Base-by-base conservation (phyloP, 371 early-diverging fungal species). In the Massospora cicadina region DNA sequence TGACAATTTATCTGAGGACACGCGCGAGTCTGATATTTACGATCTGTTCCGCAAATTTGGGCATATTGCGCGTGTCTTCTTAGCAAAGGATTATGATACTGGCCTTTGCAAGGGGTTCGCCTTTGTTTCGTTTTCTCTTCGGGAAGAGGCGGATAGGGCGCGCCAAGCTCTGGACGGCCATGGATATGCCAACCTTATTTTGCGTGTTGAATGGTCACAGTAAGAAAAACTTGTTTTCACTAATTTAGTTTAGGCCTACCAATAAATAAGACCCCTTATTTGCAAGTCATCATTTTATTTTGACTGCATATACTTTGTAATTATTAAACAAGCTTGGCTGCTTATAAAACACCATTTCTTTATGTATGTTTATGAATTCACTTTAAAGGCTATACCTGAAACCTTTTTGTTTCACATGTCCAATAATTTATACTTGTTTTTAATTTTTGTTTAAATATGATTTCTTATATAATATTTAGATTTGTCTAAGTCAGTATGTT, bases 1-100 rank as follows among this genome's bases (percentile, higher is more conserved):
- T 97, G 65, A 90, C 93, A 97, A 97, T 76, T 77, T 97, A 75
- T 93, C 95, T 33, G 95, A 93, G 74, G 91, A 94, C 68, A 85
- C 86, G 26, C 83, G 84, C 33, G 94, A 97, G 65, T 76, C 73
- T 57, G 97, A 97, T 74, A 81, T 97, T 60, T 78, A 84, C 69
- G 93, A 91, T 55, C 79, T 97, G 62, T 88, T 93, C 80, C 76
- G 78, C 60, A 82, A 87, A 30, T 93, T 93, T 70, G 95, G 95
- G 54, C 74, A 74, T 55, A 78, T 87, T 63, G 76, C 81, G 26
- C 87, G 89, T 70, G 83, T 85, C 61, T 91, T 83, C 71, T 81
- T 95, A 68, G 88, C 93, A 23, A 83, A 85, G 66, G 93, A 93
- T 77, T 85, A 84, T 65, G 84, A 86, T 54, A 91, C 91, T 31